Conservation (phyloP, 208 protist species). For the Trypanosoma lewisi region DNA sequence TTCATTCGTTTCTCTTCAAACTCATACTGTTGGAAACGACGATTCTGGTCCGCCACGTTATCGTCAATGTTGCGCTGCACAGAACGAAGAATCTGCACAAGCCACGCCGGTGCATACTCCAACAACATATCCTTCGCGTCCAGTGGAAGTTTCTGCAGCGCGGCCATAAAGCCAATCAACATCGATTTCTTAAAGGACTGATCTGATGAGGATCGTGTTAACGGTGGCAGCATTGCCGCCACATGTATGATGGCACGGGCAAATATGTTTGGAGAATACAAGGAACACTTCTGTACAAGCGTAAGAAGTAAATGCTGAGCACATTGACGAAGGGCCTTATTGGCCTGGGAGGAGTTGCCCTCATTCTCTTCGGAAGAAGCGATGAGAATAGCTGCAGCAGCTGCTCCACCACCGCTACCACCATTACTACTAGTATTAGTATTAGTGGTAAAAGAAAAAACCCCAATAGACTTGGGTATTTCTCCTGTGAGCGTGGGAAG, state of each 20-base stretch:
- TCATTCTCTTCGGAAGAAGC: neutral
- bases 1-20: slow-evolving; percentile 41
- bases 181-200: slow-evolving; percentile 24
- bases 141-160: slow-evolving; percentile 28
- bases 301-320: slow-evolving; percentile 37
- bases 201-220: slow-evolving; percentile 35
- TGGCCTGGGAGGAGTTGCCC: neutral
- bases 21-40: slow-evolving; percentile 56
- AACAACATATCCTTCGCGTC: slow-evolving; percentile 26
- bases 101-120: slow-evolving; percentile 45
- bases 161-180: slow-evolving; percentile 33
- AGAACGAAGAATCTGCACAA: slow-evolving; percentile 29
- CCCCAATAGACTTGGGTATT: neutral
- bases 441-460: neutral
- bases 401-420: too few species aligned
- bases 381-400: neutral
- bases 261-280: slow-evolving; percentile 33
- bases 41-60: slow-evolving; percentile 48
- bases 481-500: slow-evolving; percentile 31
- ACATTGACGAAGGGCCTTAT: slow-evolving; percentile 6
- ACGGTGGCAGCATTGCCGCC: slow-evolving; percentile 37
- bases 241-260: slow-evolving; percentile 46
- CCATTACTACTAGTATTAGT: too few species aligned
- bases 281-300: slow-evolving; percentile 45
- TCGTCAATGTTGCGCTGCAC: slow-evolving; percentile 37